Conservation (phyloP, 225 moss, liverwort and hornwort species). For the Anthoceros angustus region DNA sequence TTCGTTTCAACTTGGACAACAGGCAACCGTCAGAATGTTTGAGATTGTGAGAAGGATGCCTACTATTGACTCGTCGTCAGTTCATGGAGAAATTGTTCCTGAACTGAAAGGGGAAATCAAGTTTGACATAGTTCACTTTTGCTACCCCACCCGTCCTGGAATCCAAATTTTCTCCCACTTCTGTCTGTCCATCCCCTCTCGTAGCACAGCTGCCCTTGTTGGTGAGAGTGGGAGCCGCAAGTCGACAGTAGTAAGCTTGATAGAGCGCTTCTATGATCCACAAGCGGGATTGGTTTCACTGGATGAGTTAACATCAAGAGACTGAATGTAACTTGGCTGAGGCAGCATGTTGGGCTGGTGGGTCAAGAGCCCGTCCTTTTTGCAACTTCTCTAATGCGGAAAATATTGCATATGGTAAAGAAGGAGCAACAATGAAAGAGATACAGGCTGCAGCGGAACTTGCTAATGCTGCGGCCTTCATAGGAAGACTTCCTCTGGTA, state of each 20-base stretch:
- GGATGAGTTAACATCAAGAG: constrained; percentile 59
- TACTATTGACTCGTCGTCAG: constrained; percentile 40
- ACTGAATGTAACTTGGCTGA: constrained; percentile 51
- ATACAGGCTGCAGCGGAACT: constrained; percentile 46
- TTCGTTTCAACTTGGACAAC: constrained; percentile 54
- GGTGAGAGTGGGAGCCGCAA: constrained; percentile 96
- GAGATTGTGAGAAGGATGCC: constrained; percentile 67
- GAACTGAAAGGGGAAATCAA: constrained; percentile 48
- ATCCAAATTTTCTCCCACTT: constrained; percentile 65
- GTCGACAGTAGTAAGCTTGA: constrained; percentile 77
- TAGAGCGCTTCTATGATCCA: constrained; percentile 92
- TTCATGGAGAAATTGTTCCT: constrained; percentile 29
- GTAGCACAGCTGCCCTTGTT: constrained; percentile 74
- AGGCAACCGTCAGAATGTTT: constrained; percentile 76
- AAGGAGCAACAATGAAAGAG: constrained; percentile 54
- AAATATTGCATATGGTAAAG: constrained; percentile 69
- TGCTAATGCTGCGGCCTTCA: constrained; percentile 74
- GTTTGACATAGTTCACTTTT: constrained; percentile 58
- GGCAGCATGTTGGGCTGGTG: constrained; percentile 78
- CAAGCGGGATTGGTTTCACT: constrained; percentile 54
- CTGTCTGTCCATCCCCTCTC: constrained; percentile 49
- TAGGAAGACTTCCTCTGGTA: constrained; percentile 49
- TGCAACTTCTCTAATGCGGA: constrained; percentile 61
- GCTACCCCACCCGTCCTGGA: constrained; percentile 74
- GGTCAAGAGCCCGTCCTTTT: constrained; percentile 91